Percentiles rank a stretch among this genome's conserved stretches.
These are phyloP conservation scores for Trichoderma sp. DNA, from an alignment of 2,329 filamentous ascomycete genomes.

Conservation along the genomic window DNA sequence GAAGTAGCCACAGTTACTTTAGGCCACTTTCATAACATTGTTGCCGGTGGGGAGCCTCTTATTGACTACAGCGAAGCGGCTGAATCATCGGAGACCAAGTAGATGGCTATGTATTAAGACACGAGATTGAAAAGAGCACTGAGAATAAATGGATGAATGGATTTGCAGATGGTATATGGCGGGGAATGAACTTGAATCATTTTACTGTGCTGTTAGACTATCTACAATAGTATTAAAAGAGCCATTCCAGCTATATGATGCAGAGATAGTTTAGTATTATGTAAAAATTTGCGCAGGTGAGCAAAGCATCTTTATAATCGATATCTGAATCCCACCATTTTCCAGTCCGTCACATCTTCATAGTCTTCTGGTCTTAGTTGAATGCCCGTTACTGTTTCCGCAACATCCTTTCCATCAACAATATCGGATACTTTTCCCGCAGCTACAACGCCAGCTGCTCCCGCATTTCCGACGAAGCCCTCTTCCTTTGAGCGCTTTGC, in stretches of 20 bases:
- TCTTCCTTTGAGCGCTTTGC: conserved; percentile 47
- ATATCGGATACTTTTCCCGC: conserved; percentile 43
- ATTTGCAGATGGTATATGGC: background rate
- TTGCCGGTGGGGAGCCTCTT: conserved; percentile 13
- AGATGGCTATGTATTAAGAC: background rate
- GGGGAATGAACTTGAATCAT: background rate
- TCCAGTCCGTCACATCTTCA: conserved; percentile 64
- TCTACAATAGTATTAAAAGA: background rate
- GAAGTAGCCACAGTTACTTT: conserved; percentile 21
- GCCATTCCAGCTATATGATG: too few relatives aligned
- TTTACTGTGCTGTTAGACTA: background rate
- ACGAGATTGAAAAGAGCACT: background rate
- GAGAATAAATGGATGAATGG: background rate
- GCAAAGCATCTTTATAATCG: conserved; percentile 45
- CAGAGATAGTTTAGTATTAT: background rate
- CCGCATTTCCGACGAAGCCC: conserved; percentile 50
- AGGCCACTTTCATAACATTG: conserved; percentile 15
- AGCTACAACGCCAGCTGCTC: conserved; percentile 46
- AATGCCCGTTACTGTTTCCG: conserved; percentile 42
- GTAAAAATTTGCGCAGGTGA: background rate
- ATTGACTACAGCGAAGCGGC: conserved; percentile 7
- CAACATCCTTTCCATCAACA: conserved; percentile 34
- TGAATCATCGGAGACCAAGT: background rate
- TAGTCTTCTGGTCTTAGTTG: conserved; percentile 52
- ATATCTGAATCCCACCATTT: conserved; percentile 63